Evolutionary conservation across 495 filamentous ascomycete species (phyloP), one percentile per base, ranked within the genome.

Genomic region (Aspergillus sclerotioniger): DNA sequence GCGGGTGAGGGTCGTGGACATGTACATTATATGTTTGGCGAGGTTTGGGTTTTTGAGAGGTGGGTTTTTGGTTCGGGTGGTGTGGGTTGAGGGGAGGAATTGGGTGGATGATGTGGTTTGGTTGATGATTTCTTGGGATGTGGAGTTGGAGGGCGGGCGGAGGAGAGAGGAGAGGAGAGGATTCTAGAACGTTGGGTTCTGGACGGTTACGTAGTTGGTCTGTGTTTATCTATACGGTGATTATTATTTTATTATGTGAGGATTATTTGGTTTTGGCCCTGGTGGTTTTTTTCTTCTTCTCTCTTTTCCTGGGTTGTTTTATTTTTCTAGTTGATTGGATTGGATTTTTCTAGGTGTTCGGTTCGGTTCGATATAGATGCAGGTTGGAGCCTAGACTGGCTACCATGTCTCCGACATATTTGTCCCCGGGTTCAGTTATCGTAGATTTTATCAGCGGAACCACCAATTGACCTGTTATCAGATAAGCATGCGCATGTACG

Each of bases 401-500:
- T n/a, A n/a, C 15, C 47, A 44, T 57, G 41, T 17, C 33, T 55
- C 2, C 37, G 4, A 15, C 10, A n/a, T 39, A 41, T 15, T n/a
- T 2, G 12, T n/a, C 9, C n/a, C 37, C 9, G 13, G 13, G 13
- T 13, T 12, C 5, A 15, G 8, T 41, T 12, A n/a, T 13, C 37
- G n/a, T 41, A 6, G 5, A 41, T 12, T 19, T 56, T 56, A 17
- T 58, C 44, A 91, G 52, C 88, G 79, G 59, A 96, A 97, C 92
- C 92, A 97, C 93, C 93, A 97, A 71, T 97, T 97, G 37, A 87
- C 88, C 70, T 90, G 35, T 16, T 51, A 8, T 72, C 28, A 52
- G 61, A 63, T 83, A 72, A 62, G 21, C 45, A 43, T 0, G 72
- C 60, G 12, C 31, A 61, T 54, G 3, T 19, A 56, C 51, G 15